Evolutionary conservation across 2,329 filamentous ascomycete species (phyloP), one percentile per base, ranked within the genome.

Genomic region (Botryotinia calthae): DNA sequence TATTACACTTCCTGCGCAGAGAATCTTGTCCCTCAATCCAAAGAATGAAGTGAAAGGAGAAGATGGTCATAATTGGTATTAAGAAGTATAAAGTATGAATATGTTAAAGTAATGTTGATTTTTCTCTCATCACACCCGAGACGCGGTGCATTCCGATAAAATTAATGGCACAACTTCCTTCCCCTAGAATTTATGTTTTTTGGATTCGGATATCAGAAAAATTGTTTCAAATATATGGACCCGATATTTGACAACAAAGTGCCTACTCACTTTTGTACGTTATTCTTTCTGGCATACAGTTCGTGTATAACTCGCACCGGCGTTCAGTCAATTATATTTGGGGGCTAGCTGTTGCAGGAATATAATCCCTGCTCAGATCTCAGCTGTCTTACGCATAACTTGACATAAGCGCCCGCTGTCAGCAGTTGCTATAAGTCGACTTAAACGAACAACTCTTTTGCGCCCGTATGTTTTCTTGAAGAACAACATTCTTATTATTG

Each of bases 41-140:
- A 84, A 84, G 72, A 84, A 84, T 48, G 83, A 85, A 75, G 86
- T 84, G 75, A 79, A 83, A 31, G 87, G 87, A 0, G 88, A 90
- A 77, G 84, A 86, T 44, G 86, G 86, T 1, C 82, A 87, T 78
- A 82, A 83, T 72, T 90, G 88, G 88, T 90, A 89, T 80, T 90
- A 79, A 83, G 54, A 42, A 42, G 37, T 31, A 56, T 58, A 25
- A 16, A 42, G 37, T 31, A 56, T 58, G 16, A 16, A 56, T 44
- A 22, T 34, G 3, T 68, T 68, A 31, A 68, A 56, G 14, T 31
- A 56, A 42, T n/a, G 9, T 67, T 42, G 14, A n/a, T 14, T 22
- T n/a, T 42, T 42, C 16, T 42, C 34, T 18, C 22, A 25, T 44
- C 14, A 25, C 16, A 18, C 65, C 28, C 22, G 16, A 42, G 28